A percentile compares a stretch with the other conserved stretches of the same genome.
Conservation (phyloP, 176 grass and related monocot species). For the Alopecurus myosuroides region DNA sequence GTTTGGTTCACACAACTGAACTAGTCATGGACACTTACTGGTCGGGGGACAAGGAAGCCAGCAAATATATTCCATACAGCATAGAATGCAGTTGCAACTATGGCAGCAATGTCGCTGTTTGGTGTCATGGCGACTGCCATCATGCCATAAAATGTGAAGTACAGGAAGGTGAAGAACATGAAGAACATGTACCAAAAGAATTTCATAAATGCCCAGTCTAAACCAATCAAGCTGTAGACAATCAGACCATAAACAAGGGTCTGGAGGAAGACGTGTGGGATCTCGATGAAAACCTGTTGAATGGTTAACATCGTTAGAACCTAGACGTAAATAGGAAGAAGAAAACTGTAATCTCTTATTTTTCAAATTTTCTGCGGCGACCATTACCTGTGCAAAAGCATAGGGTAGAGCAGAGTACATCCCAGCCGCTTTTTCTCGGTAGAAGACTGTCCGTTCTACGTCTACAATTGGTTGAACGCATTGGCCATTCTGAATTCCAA, state of each 20-base stretch:
- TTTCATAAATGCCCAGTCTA: constrained; percentile 68
- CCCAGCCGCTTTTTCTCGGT: constrained; percentile 89
- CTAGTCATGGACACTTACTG: constrained; percentile 44
- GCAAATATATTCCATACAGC: constrained; percentile 94
- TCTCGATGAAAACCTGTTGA: constrained; percentile 81
- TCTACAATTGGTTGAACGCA: constrained; percentile 89
- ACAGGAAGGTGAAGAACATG: constrained; percentile 99
- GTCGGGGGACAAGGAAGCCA: constrained; percentile 73
- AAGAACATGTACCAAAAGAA: constrained; percentile 99
- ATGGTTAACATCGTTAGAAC: neutral
- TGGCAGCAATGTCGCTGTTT: constrained; percentile 81
- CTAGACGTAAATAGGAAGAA: neutral
- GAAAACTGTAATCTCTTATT: neutral
- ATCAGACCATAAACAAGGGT: constrained; percentile 75
- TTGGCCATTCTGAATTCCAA: constrained; percentile 93
- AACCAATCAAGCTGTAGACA: constrained; percentile 76
- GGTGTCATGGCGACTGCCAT: constrained; percentile 96
- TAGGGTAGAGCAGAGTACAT: constrained; percentile 97
- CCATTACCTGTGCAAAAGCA: constrained; percentile 82
- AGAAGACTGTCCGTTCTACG: constrained; percentile 86
- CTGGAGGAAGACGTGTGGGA: constrained; percentile 92
- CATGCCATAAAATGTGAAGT: constrained; percentile 99
- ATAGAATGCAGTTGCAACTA: constrained; percentile 87
- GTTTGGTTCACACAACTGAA: neutral
- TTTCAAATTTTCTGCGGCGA: neutral